phyloP scores from a whole-genome alignment of 305 asterid species.

The Salvia sclarea region DNA sequence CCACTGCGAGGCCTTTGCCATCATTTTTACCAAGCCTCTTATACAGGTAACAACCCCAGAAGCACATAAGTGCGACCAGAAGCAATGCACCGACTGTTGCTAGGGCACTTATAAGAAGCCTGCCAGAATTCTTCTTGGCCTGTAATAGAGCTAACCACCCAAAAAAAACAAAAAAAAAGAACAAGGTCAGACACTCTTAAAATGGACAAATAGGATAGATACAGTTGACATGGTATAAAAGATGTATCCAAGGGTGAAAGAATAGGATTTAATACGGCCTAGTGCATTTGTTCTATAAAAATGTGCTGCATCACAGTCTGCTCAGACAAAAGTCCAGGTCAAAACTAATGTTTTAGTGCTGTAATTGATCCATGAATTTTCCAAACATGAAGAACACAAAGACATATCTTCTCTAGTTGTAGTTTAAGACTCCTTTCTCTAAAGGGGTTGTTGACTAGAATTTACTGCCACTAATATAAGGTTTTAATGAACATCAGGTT shows the following conservation, averaged over 20 bases:
- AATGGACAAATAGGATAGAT: constrained; percentile 21
- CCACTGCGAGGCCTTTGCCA: constrained; percentile 74
- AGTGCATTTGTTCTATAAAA: not conserved
- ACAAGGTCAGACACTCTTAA: constrained; percentile 23
- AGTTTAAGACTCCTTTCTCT: constrained; percentile 14
- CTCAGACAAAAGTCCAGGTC: not conserved
- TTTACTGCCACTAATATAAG: not conserved
- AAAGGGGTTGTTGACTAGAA: not conserved
- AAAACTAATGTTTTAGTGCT: not conserved
- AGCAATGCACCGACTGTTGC: constrained; percentile 97
- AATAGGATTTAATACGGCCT: not conserved
- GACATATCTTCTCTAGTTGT: not conserved
- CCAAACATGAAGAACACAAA: not conserved
- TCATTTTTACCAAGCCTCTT: constrained; percentile 90
- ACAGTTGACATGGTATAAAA: constrained; percentile 9
- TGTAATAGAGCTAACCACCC: constrained; percentile 54
- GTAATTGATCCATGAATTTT: not conserved
- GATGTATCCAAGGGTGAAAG: not conserved
- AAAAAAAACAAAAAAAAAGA: constrained; percentile 34
- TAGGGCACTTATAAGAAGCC: constrained; percentile 83
- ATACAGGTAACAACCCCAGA: constrained; percentile 96
- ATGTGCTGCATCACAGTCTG: constrained; percentile 1
- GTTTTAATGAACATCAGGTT: not conserved
- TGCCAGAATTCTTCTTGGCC: constrained; percentile 80
- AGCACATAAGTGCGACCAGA: constrained; percentile 97